Evolutionary conservation across 2,329 filamentous ascomycete genomes (phyloP), one percentile per base, ranked within the genome.

Genomic region (Talaromyces sp.): DNA sequence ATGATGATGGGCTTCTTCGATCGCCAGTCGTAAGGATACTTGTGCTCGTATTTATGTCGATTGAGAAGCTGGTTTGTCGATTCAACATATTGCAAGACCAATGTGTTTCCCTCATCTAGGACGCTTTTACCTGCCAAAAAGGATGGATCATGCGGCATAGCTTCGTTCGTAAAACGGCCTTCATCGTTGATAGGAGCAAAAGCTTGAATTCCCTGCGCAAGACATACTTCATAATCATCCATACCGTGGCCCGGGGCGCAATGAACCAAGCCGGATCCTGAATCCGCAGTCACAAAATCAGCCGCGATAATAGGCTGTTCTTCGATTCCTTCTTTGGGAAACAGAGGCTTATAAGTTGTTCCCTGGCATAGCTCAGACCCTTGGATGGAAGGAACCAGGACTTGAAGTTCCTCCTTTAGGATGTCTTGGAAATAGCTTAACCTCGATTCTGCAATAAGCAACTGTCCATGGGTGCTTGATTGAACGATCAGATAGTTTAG

Each of bases 11-110:
- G 95, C 70, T 91, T 85, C 78, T 98, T 99, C 0, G 94, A 96
- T 63, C 95, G 86, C 95, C 95, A 99, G 78, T 99, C 95, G 71
- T 98, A 97, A 0, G 95, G 95, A 75, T 98, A 98, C 77, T 97
- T 98, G 82, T 99, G 95, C 61, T 84, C 84, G 74, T 94, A 90
- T 65, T 83, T 83, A 70, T 96, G 90, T 3, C 85, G 85, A 45
- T 85, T 84, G 47, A 97, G 80, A 3, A 98, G 85, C n/a, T 82
- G 75, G 22, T 73, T 74, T 67, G 88, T 81, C 0, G 84, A 80
- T 29, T 83, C 80, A 2, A 97, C 81, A 60, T 95, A 82, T 1
- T 88, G 82, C 38, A 98, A 77, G 0, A 97, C 89, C 3, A 86
- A 85, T 59, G 84, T 79, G 40, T 88, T 88, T 47, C 93, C 93